Percentiles rank a stretch among this genome's conserved stretches.
These are phyloP conservation scores for Oryza glaberrima DNA, from an alignment of 176 grass and related monocot species.

Conservation along the genomic window DNA sequence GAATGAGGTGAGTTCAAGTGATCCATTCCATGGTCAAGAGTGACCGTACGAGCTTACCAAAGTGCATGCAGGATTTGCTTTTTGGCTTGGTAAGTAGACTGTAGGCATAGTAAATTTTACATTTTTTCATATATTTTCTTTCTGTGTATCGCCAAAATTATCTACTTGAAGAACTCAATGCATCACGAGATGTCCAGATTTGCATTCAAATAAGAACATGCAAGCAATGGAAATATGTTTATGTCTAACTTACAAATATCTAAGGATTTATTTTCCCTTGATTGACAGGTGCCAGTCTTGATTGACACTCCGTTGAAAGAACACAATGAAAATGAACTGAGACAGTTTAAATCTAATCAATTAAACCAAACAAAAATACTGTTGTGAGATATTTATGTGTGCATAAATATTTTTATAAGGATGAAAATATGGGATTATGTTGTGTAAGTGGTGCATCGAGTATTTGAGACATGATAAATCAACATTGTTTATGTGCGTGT, in stretches of 20 bases:
- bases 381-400: not conserved
- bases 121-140: not conserved
- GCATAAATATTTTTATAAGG: not conserved
- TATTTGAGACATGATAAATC: not conserved
- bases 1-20: slow-evolving; percentile 83
- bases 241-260: not conserved
- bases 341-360: not conserved
- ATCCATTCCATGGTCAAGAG: slow-evolving; percentile 82
- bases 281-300: not conserved
- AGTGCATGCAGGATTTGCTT: slow-evolving; percentile 14
- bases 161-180: not conserved
- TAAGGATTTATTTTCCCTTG: slow-evolving; percentile 5
- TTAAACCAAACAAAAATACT: not conserved
- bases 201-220: not conserved
- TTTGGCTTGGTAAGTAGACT: slow-evolving; percentile 41
- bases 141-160: not conserved
- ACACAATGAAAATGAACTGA: not conserved
- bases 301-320: not conserved
- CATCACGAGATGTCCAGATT: not conserved
- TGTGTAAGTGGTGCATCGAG: not conserved
- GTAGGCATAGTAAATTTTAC: not conserved
- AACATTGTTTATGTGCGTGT: not conserved
- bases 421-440: slow-evolving; percentile 9
- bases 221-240: not conserved
- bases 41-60: slow-evolving; percentile 41